Evolutionary conservation across 805 yeast species (phyloP).

Genomic region (Saccharomycopsis sp.): DNA sequence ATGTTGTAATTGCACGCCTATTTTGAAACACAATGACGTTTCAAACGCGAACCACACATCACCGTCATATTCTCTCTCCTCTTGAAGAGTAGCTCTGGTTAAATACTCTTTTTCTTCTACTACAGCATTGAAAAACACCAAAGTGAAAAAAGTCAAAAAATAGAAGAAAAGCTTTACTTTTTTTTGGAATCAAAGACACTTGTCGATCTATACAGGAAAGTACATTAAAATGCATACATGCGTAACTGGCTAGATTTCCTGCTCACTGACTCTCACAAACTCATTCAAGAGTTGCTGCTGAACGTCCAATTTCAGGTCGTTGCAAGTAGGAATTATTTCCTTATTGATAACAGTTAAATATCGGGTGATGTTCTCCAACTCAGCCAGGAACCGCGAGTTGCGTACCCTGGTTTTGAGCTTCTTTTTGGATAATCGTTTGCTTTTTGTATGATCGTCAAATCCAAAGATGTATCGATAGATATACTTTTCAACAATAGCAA

Average conservation of each 20-base stretch:
- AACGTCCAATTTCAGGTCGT: conserved; percentile 20
- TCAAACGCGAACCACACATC: too few species aligned
- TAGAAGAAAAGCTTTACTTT: too few species aligned
- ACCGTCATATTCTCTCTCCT: too few species aligned
- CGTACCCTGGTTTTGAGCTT: neutral
- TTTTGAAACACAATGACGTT: too few species aligned
- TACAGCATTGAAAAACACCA: too few species aligned
- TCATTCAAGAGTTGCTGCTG: conserved; percentile 21
- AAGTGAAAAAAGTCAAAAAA: too few species aligned
- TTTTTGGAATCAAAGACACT: too few species aligned
- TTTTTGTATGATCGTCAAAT: neutral
- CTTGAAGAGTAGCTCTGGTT: too few species aligned
- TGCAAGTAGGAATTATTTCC: conserved; percentile 19
- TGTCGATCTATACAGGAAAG: neutral
- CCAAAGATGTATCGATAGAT: neutral
- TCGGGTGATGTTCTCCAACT: neutral
- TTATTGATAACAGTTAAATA: neutral
- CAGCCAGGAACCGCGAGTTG: neutral
- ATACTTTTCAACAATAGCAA: neutral
- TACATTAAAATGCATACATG: neutral
- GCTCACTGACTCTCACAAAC: conserved; percentile 14
- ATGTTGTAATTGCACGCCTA: too few species aligned
- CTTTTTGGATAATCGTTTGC: neutral
- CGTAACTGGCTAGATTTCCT: too few species aligned
- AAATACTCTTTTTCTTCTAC: too few species aligned